phyloP scores from a whole-genome alignment of 306 rosid genomes.

The Calophaca sinica region DNA sequence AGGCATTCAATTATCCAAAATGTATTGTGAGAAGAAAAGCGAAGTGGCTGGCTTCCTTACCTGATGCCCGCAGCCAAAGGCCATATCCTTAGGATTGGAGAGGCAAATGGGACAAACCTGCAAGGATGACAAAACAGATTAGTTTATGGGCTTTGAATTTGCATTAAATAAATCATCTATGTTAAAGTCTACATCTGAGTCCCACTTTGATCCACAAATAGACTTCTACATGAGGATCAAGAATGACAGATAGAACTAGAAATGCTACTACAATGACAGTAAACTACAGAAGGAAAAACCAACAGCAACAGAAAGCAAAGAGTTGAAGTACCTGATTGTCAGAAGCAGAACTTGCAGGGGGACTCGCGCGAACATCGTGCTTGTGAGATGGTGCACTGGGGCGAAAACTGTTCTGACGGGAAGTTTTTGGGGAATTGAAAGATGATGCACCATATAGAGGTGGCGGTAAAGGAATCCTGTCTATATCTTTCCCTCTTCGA shows the following conservation, averaged over 20 bases:
- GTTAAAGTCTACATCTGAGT: background rate
- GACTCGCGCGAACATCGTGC: slow-evolving; percentile 40
- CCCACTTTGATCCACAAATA: slow-evolving; percentile 18
- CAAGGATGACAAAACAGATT: slow-evolving; percentile 36
- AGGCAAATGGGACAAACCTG: slow-evolving; percentile 91
- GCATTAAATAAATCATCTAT: background rate
- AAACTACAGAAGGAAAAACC: slow-evolving; percentile 12
- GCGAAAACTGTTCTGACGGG: slow-evolving; percentile 55
- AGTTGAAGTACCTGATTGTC: slow-evolving; percentile 67
- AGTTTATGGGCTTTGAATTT: slow-evolving; percentile 12
- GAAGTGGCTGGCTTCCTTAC: slow-evolving; percentile 50
- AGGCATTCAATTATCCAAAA: slow-evolving; percentile 23
- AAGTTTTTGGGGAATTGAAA: slow-evolving; percentile 54
- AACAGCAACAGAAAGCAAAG: slow-evolving; percentile 27
- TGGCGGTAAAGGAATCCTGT: slow-evolving; percentile 88
- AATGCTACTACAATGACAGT: background rate
- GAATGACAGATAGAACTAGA: slow-evolving; percentile 16
- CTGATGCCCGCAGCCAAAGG: slow-evolving; percentile 98
- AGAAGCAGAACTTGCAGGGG: slow-evolving; percentile 62
- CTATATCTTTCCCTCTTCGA: slow-evolving; percentile 69
- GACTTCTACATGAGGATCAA: slow-evolving; percentile 2
- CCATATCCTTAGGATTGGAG: slow-evolving; percentile 73
- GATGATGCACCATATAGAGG: slow-evolving; percentile 79
- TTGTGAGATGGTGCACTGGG: slow-evolving; percentile 68
- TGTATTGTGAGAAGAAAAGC: slow-evolving; percentile 1